Evolutionary conservation across 495 filamentous ascomycete genomes (phyloP).

Genomic region (Bacidia rubella): DNA sequence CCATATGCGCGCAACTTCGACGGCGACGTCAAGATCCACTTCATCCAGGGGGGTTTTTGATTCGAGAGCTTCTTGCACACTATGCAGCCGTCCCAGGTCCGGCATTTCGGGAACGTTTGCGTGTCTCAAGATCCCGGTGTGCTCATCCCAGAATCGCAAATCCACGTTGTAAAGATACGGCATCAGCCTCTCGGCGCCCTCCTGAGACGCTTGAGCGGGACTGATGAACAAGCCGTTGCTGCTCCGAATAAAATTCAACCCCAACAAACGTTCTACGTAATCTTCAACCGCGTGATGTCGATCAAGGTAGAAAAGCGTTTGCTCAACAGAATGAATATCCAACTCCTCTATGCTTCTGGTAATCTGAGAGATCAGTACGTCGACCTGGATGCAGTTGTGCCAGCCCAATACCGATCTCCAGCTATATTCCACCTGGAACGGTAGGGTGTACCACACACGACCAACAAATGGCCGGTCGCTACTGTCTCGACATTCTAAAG

Average conservation of each 20-base stretch:
- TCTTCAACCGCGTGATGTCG: neutral
- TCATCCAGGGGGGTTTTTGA: neutral
- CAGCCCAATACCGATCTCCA: conserved; percentile 19
- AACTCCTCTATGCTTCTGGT: neutral
- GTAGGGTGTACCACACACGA: conserved; percentile 12
- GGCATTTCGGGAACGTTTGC: conserved; percentile 16
- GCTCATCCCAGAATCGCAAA: conserved; percentile 12
- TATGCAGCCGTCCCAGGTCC: conserved; percentile 11
- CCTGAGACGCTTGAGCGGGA: neutral
- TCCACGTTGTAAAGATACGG: conserved; percentile 17
- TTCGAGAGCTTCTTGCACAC: conserved; percentile 15
- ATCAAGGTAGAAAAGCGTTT: neutral
- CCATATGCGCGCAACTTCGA: neutral
- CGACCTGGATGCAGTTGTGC: neutral
- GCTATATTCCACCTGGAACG: conserved; percentile 9
- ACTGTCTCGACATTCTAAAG: neutral
- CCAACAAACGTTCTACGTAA: neutral
- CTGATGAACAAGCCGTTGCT: neutral
- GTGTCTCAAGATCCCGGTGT: conserved; percentile 14
- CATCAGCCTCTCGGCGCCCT: neutral
- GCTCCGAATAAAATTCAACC: neutral
- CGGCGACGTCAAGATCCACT: neutral
- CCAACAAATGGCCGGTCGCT: neutral
- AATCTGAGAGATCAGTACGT: neutral
- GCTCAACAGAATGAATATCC: neutral